Conservation (phyloP, 1,139 yeast species). For the Lodderomyces margitis region DNA sequence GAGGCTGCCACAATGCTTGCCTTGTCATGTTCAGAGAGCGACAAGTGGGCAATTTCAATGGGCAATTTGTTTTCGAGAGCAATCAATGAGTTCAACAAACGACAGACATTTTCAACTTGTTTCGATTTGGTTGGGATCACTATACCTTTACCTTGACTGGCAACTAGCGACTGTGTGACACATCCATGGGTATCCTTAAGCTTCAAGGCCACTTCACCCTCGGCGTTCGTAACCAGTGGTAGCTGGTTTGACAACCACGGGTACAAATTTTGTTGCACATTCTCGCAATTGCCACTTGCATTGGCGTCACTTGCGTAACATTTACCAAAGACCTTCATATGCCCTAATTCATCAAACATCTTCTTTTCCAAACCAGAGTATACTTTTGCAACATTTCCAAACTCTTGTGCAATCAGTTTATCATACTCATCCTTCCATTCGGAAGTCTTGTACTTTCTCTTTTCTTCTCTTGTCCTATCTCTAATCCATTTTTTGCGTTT, state of each 20-base stretch:
- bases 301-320: conserved; percentile 20
- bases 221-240: conserved; percentile 21
- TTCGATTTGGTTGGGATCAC: conserved; percentile 27
- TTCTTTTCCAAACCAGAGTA: conserved; percentile 23
- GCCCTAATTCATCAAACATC: conserved; percentile 23
- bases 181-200: conserved; percentile 31
- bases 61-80: conserved; percentile 29
- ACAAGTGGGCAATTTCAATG: conserved; percentile 23
- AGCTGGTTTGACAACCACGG: conserved; percentile 21
- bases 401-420: conserved; percentile 14
- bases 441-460: conserved; percentile 15
- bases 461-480: conserved; percentile 15
- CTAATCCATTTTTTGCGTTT: conserved; percentile 28
- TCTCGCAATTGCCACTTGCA: conserved; percentile 3
- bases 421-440: conserved; percentile 13
- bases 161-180: conserved; percentile 25
- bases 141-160: conserved; percentile 32
- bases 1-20: conserved; percentile 21
- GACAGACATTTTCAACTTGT: conserved; percentile 21
- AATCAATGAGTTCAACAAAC: conserved; percentile 28
- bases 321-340: conserved; percentile 32
- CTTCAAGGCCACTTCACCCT: conserved; percentile 19
- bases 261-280: conserved; percentile 16
- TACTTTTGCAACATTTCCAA: conserved; percentile 12
- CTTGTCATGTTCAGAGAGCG: conserved; percentile 20